Base-by-base conservation (phyloP, 805 yeast genomes). In the Candida sanyiensis region DNA sequence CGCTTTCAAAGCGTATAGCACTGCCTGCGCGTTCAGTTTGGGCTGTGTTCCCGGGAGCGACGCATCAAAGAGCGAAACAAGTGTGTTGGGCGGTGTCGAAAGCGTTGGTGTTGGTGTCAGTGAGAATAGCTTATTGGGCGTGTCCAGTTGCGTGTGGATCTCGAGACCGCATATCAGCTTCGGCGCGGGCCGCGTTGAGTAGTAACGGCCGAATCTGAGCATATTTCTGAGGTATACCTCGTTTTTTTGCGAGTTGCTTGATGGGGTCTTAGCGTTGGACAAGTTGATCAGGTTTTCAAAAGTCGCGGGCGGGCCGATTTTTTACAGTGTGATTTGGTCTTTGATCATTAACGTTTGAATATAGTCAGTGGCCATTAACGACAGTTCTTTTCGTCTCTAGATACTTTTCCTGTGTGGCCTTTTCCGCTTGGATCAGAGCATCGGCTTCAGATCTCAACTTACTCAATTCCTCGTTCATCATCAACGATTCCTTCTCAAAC, bases 21-120 rank as follows among this genome's bases (percentile, higher is more conserved):
- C 56, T 1, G 89, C 89, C 49, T 87, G 83, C 15, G 75, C 74
- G 56, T 89, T 90, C 34, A 93, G 59, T 30, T 51, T 66, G 0
- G 98, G 98, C 57, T 84, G 95, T 0, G 97, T 80, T 3, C 98
- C 98, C 0, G 98, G 98, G 19, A 93, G 58, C 7, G 90, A 84
- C 10, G 81, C 72, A 61, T 93, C 98, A 54, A 80, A 93, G 52
- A 63, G 83, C 12, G 95, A 80, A 2, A 83, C 75, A 29, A 72
- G 71, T 3, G 80, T 52, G 60, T 90, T 90, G 6, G 95, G 94
- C 3, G 45, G 51, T 6, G 66, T 64, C 31, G 74, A 67, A 38
- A 73, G 69, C 6, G 70, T 63, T 19, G 65, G 62, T 39, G 68
- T 59, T 42, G 67, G 64, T 2, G 89, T 72, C 3, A 67, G 50